Percentiles rank a stretch among this genome's conserved stretches.
Conservation (phyloP, 2,329 filamentous ascomycete genomes). For the Metarhizium humberi region DNA sequence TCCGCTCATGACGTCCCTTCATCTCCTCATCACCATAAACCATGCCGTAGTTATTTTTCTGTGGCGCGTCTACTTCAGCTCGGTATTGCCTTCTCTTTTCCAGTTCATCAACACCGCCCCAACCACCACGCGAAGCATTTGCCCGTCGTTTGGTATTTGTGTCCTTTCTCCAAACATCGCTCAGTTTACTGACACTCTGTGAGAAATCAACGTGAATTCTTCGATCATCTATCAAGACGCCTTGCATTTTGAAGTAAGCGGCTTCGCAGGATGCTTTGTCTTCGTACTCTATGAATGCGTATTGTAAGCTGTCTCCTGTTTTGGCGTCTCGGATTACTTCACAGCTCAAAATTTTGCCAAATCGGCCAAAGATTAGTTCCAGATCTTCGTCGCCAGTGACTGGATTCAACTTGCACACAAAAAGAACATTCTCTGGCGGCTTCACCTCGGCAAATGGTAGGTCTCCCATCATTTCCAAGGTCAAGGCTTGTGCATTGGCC, state of each 20-base stretch:
- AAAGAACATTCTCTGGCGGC: conserved; percentile 92
- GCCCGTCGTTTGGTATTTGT: conserved; percentile 71
- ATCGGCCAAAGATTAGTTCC: conserved; percentile 92
- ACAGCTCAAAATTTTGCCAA: conserved; percentile 89
- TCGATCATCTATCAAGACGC: conserved; percentile 91
- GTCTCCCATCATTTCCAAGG: conserved; percentile 95
- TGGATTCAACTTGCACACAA: conserved; percentile 97
- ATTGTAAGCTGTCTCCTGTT: conserved; percentile 91
- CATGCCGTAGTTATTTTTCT: conserved; percentile 58
- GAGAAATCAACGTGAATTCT: conserved; percentile 98
- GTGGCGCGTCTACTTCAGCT: conserved; percentile 43
- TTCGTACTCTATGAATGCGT: conserved; percentile 95
- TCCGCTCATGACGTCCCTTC: conserved; percentile 37
- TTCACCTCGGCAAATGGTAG: conserved; percentile 95
- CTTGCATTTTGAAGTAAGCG: conserved; percentile 98
- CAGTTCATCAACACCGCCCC: conserved; percentile 79
- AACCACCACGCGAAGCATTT: conserved; percentile 58
- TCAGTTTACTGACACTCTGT: conserved; percentile 82
- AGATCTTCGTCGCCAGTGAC: conserved; percentile 93
- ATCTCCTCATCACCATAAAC: conserved; percentile 70
- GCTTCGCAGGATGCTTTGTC: conserved; percentile 88
- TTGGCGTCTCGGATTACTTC: conserved; percentile 93
- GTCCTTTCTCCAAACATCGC: conserved; percentile 78
- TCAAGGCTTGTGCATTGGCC: conserved; percentile 86
- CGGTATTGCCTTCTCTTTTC: conserved; percentile 90